phyloP scores from a whole-genome alignment of 495 filamentous ascomycete species.

The Penicillium parvum region DNA sequence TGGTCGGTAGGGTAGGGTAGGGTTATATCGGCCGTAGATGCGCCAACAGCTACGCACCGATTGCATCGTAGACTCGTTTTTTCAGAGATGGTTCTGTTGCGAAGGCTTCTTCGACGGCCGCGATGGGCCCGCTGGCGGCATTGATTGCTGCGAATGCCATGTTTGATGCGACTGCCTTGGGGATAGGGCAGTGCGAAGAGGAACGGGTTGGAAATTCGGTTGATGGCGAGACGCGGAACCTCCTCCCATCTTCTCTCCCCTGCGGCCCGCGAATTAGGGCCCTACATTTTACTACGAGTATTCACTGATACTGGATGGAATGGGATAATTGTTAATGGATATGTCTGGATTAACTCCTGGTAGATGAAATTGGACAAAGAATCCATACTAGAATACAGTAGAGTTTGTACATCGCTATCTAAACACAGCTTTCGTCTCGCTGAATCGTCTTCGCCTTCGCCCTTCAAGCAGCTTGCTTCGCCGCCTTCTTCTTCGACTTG shows the following conservation, averaged over 20 bases:
- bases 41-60: slow-evolving; percentile 34
- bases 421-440: slow-evolving; percentile 1
- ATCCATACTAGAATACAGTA: slow-evolving; percentile 40
- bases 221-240: slow-evolving; percentile 15
- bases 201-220: slow-evolving; percentile 10
- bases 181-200: slow-evolving; percentile 12
- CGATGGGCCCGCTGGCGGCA: slow-evolving; percentile 23
- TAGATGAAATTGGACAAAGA: slow-evolving; percentile 21
- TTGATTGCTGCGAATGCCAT: slow-evolving; percentile 48
- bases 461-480: slow-evolving; percentile 11
- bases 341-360: not conserved
- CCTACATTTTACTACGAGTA: not conserved
- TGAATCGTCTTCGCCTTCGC: not conserved
- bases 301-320: not conserved
- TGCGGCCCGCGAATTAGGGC: slow-evolving; percentile 9
- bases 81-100: slow-evolving; percentile 41
- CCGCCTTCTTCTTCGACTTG: slow-evolving; percentile 12
- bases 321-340: not conserved
- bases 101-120: slow-evolving; percentile 43
- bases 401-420: slow-evolving; percentile 34
- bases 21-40: slow-evolving; percentile 12
- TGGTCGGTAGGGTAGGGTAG: slow-evolving; percentile 5
- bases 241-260: slow-evolving; percentile 6
- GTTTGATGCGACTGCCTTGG: slow-evolving; percentile 16
- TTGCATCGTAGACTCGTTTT: slow-evolving; percentile 48